These are phyloP conservation scores for Tilletia setariae DNA, from an alignment of 1,284 basidiomycete species.

Conservation along the genomic window DNA sequence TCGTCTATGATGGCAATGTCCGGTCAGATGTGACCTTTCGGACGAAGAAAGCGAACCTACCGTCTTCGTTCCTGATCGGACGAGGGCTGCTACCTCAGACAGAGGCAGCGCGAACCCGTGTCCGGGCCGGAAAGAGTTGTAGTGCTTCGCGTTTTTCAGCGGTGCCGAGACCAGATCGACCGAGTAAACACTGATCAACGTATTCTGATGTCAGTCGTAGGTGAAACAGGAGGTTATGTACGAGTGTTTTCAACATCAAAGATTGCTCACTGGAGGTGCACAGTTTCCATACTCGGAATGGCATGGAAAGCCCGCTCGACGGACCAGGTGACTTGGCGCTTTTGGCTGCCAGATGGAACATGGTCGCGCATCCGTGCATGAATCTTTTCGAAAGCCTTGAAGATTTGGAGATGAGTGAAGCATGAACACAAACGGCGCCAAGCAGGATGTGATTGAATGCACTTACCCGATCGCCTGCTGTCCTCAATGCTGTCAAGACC, in stretches of 20 bases:
- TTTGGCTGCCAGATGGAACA: slow-evolving; percentile 26
- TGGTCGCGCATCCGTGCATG: slow-evolving; percentile 73
- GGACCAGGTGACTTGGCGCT: slow-evolving; percentile 31
- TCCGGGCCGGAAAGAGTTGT: slow-evolving; percentile 86
- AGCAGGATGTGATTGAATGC: background rate
- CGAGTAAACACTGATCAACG: slow-evolving; percentile 83
- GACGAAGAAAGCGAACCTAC: slow-evolving; percentile 8
- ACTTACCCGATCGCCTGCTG: slow-evolving; percentile 29
- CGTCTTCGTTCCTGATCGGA: slow-evolving; percentile 62
- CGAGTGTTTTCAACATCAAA: slow-evolving; percentile 18
- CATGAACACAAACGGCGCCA: too few relatives aligned
- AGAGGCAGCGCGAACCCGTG: slow-evolving; percentile 81
- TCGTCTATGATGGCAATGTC: background rate
- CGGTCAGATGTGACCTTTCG: background rate
- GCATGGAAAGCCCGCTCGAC: slow-evolving; percentile 74
- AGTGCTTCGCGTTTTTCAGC: slow-evolving; percentile 81
- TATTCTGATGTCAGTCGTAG: too few relatives aligned
- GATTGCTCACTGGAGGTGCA: slow-evolving; percentile 38
- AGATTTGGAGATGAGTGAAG: too few relatives aligned
- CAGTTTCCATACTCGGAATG: slow-evolving; percentile 61
- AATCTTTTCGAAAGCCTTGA: slow-evolving; percentile 60
- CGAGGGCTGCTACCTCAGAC: slow-evolving; percentile 71
- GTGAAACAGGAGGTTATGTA: slow-evolving; percentile 48
- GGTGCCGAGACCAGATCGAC: slow-evolving; percentile 70
- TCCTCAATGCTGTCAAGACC: slow-evolving; percentile 31